Evolutionary conservation across 164 flowering plant genomes (phyloP), one percentile per base, ranked within the genome.

Genomic region (Macadamia tetraphylla): DNA sequence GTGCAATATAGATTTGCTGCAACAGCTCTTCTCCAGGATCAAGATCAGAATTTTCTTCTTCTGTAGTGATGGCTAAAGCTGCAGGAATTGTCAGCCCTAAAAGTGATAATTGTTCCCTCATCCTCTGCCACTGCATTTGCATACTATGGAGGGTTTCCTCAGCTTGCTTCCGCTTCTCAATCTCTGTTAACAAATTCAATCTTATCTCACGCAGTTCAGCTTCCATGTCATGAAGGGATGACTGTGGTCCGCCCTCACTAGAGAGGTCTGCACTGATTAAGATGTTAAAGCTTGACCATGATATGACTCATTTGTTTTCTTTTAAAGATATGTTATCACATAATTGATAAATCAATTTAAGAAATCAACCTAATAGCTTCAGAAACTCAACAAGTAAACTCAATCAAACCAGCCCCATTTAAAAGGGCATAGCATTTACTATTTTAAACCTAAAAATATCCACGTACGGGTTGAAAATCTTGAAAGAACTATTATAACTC

Each of bases 161-260:
- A 55, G 86, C 92, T 79, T 87, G 88, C 79, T 85, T 88, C 64
- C 91, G 76, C 81, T 78, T 88, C 78, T 91, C 97, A 65, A 23
- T 23, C 23, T 23, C 23, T 83, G 75, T 71, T 73, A 88, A 75
- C 62, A 94, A 77, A 78, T 73, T 82, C 77, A 87, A 65, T 64
- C 91, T 83, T 61, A 84, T 82, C 63, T 87, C 96, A 66, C 82
- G 85, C 71, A 91, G 63, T 66, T 94, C 95, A 62, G 78, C 73
- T 62, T 87, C 97, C 70, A 81, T 3, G 60, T 86, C 87, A 69
- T 17, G 69, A 44, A 64, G n/a, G 52, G 85, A 65, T 62, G 74
- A 30, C 62, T 72, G 88, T 48, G 66, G 67, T 6, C 80, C 84
- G 71, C 88, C 79, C 29, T 87, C 98, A 23, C 87, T 86, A 15